Evolutionary conservation across 306 rosid species (phyloP).

Genomic region (Prunus salicina): DNA sequence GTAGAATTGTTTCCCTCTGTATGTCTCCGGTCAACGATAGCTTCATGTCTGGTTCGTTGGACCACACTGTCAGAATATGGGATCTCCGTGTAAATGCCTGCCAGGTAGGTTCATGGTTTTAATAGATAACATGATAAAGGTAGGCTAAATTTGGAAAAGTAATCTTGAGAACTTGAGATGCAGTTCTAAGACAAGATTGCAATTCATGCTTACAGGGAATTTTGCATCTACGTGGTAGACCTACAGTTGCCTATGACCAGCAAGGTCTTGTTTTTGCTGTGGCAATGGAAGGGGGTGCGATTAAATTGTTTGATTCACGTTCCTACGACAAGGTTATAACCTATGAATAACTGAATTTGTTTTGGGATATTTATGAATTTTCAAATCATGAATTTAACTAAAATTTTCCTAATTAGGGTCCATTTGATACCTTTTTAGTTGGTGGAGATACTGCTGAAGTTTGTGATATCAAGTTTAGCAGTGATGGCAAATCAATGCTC

Average conservation of each 20-base stretch:
- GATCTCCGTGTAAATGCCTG: constrained; percentile 98
- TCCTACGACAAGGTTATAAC: constrained; percentile 86
- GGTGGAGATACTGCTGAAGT: constrained; percentile 98
- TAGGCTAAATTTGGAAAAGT: not conserved
- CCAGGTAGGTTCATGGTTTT: constrained; percentile 56
- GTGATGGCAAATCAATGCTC: constrained; percentile 95
- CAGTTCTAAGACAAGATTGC: constrained; percentile 15
- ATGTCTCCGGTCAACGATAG: constrained; percentile 98
- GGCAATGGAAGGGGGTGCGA: constrained; percentile 99
- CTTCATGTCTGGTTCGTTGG: constrained; percentile 97
- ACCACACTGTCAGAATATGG: constrained; percentile 94
- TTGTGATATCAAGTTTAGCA: constrained; percentile 94
- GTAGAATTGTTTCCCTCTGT: constrained; percentile 89
- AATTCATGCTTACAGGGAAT: constrained; percentile 80
- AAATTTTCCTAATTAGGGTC: constrained; percentile 60
- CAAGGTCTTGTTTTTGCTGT: constrained; percentile 99
- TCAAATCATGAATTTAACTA: constrained; percentile 18
- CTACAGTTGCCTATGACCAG: constrained; percentile 96
- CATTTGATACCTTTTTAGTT: constrained; percentile 94
- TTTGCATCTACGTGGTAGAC: constrained; percentile 86
- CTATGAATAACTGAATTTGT: constrained; percentile 15
- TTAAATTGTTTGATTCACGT: constrained; percentile 92
- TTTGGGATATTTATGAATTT: constrained; percentile 13
- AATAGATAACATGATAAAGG: not conserved
- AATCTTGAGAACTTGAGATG: not conserved